A percentile compares a stretch with the other conserved stretches of the same genome.
phyloP scores from a whole-genome alignment of 306 rosid genomes.

The Amphicarpaea edgeworthii region DNA sequence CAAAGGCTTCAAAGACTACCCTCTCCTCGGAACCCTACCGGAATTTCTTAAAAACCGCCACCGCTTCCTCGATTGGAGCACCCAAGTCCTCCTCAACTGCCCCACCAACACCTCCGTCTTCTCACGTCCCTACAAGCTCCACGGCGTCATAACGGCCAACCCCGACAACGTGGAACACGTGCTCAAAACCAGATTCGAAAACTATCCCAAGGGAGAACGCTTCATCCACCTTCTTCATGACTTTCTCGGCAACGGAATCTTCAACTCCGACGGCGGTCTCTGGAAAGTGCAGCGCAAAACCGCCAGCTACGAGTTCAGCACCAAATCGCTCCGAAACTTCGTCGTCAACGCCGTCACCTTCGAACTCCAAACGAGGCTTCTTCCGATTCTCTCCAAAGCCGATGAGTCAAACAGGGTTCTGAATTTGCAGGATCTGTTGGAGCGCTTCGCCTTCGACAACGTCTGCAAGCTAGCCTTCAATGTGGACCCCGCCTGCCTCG shows the following conservation, averaged over 20 bases:
- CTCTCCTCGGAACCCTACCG: conserved; percentile 60
- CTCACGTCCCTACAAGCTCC: conserved; percentile 49
- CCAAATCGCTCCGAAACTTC: conserved; percentile 66
- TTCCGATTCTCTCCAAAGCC: conserved; percentile 56
- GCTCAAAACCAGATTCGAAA: conserved; percentile 71
- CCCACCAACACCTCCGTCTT: conserved; percentile 61
- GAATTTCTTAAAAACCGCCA: conserved; percentile 62
- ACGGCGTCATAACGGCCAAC: conserved; percentile 64
- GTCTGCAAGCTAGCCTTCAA: conserved; percentile 69
- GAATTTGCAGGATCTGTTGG: conserved; percentile 68
- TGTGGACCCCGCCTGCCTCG: conserved; percentile 66
- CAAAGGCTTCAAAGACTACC: conserved; percentile 63
- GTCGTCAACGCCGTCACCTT: conserved; percentile 55
- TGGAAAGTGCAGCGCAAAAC: conserved; percentile 74
- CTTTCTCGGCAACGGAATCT: conserved; percentile 75
- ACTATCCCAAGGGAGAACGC: conserved; percentile 72
- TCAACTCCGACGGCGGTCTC: conserved; percentile 64
- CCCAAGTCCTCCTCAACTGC: conserved; percentile 53
- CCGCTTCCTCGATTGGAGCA: conserved; percentile 69
- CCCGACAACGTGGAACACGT: conserved; percentile 69
- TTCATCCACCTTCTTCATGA: conserved; percentile 54
- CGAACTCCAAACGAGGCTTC: conserved; percentile 54
- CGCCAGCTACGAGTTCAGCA: conserved; percentile 72
- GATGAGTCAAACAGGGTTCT: conserved; percentile 35
- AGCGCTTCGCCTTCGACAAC: conserved; percentile 76